Evolutionary conservation across 345 rosid genomes (phyloP).

Genomic region (Turnera subulata): DNA sequence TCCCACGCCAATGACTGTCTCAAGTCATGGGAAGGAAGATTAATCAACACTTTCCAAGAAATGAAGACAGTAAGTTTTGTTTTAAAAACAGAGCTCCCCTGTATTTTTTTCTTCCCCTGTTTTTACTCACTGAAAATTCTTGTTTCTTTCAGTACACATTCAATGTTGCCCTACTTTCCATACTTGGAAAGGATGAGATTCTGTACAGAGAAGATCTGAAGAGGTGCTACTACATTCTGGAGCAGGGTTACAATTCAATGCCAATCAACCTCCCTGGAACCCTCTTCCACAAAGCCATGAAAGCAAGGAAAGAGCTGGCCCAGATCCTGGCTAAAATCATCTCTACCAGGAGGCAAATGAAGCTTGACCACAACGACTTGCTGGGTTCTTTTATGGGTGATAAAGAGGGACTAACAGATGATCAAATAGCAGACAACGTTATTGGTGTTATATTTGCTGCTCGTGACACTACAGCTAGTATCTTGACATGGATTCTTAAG

Average conservation of each 20-base stretch:
- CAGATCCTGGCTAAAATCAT: constrained; percentile 61
- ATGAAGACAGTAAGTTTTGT: constrained; percentile 63
- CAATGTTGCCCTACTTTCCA: constrained; percentile 73
- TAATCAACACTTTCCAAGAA: constrained; percentile 61
- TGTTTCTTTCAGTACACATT: constrained; percentile 57
- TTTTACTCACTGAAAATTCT: background rate
- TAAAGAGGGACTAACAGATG: constrained; percentile 60
- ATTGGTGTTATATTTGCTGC: constrained; percentile 91
- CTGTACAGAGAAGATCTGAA: constrained; percentile 73
- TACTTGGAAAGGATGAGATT: constrained; percentile 69
- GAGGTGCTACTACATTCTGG: constrained; percentile 82
- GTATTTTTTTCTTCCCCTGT: constrained; percentile 19
- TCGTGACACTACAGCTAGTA: constrained; percentile 86
- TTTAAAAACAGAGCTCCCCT: constrained; percentile 25
- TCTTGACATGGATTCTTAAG: constrained; percentile 80
- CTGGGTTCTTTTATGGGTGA: constrained; percentile 79
- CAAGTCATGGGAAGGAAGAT: constrained; percentile 39
- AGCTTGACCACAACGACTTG: constrained; percentile 46
- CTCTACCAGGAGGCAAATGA: constrained; percentile 44
- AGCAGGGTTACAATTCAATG: constrained; percentile 97
- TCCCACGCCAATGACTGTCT: constrained; percentile 45
- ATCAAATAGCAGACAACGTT: constrained; percentile 81
- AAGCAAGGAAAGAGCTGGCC: constrained; percentile 74
- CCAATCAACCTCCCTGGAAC: constrained; percentile 90
- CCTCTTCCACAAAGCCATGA: constrained; percentile 82